phyloP scores from a whole-genome alignment of 495 filamentous ascomycete genomes.

The Talaromyces thailandensis region DNA sequence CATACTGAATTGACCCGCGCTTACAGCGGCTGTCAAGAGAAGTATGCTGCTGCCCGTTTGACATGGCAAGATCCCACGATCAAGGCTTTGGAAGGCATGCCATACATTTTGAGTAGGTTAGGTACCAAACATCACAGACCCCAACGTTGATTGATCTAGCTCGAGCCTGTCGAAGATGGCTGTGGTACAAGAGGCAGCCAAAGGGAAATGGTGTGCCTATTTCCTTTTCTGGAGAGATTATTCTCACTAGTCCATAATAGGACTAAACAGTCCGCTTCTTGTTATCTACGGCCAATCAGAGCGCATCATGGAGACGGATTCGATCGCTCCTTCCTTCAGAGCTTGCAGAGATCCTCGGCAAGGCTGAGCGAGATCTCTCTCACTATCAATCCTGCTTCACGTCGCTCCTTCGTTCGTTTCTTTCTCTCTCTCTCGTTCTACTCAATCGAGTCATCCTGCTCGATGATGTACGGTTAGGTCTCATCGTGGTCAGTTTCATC shows the following conservation, averaged over 20 bases:
- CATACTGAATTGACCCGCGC: background rate
- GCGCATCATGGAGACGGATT: background rate
- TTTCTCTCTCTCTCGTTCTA: background rate
- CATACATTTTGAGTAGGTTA: background rate
- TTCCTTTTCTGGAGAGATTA: background rate
- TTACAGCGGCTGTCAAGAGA: background rate
- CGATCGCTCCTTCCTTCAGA: background rate
- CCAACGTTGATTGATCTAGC: background rate
- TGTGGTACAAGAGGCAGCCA: background rate
- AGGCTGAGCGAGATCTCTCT: background rate
- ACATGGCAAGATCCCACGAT: background rate
- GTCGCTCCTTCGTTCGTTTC: background rate
- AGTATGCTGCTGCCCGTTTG: background rate
- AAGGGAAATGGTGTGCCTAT: background rate
- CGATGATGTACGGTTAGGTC: background rate
- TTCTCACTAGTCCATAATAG: background rate
- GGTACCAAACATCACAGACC: background rate
- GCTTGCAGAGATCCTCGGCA: background rate
- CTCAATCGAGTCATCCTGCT: background rate
- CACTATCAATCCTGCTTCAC: background rate
- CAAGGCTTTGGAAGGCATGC: background rate
- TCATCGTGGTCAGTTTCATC: background rate
- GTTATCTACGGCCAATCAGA: slow-evolving; percentile 5
- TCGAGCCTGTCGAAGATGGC: background rate
- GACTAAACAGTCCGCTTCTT: background rate